phyloP scores from a whole-genome alignment of 106 monocot species.

The Hemerocallis citrina region DNA sequence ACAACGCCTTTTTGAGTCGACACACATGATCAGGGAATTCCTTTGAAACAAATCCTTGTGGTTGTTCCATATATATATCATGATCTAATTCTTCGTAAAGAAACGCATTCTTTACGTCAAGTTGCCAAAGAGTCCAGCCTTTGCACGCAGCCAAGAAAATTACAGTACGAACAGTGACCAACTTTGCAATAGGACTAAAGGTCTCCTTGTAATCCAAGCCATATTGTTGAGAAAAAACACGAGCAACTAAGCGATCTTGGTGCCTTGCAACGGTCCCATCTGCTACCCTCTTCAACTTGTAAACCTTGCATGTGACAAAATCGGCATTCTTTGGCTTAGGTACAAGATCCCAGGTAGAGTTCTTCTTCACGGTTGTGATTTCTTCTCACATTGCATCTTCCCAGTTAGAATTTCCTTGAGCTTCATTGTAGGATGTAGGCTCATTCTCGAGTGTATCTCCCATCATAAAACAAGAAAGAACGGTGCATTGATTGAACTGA shows the following conservation, averaged over 20 bases:
- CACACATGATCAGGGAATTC: not conserved
- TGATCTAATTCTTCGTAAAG: not conserved
- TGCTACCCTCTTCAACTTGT: not conserved
- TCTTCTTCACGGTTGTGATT: not conserved
- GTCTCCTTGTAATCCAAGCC: not conserved
- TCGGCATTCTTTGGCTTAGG: not conserved
- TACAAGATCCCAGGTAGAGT: not conserved
- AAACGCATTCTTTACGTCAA: no score
- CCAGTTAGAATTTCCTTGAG: not conserved
- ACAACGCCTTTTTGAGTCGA: no score
- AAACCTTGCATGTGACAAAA: not conserved
- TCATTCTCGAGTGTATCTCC: not conserved
- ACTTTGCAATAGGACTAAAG: not conserved
- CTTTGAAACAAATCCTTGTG: not conserved
- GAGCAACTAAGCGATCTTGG: not conserved
- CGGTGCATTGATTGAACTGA: not conserved
- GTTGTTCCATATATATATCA: not conserved
- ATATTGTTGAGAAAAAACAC: not conserved
- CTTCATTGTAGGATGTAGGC: not conserved
- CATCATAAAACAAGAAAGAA: not conserved
- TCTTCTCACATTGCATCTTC: not conserved
- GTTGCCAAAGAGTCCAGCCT: not conserved
- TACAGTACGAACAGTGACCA: not conserved
- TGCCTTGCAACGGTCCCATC: not conserved
- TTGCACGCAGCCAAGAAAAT: not conserved